These are phyloP conservation scores for Fonsecaea monophora DNA, from an alignment of 2,329 filamentous ascomycete genomes.

Conservation along the genomic window DNA sequence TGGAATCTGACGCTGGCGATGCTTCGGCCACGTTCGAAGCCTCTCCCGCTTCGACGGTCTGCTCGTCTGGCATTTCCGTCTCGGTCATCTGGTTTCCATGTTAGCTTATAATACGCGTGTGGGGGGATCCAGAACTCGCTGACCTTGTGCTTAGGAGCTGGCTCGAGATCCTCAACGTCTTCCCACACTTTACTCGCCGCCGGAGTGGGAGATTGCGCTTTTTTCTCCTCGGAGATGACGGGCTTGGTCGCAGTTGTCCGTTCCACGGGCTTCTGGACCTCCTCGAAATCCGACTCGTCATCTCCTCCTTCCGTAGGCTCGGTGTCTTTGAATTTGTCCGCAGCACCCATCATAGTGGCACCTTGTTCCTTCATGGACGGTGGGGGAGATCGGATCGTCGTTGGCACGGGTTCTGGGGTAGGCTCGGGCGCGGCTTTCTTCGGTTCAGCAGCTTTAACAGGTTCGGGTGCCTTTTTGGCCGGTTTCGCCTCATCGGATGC, in stretches of 20 bases:
- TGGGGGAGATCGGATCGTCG: slow-evolving; percentile 59
- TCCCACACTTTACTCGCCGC: slow-evolving; percentile 28
- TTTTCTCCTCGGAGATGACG: slow-evolving; percentile 23
- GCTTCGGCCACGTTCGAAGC: slow-evolving; percentile 6
- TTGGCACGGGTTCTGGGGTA: slow-evolving; percentile 45
- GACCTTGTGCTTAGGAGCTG: slow-evolving; percentile 26
- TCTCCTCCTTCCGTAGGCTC: slow-evolving; percentile 66
- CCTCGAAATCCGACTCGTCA: slow-evolving; percentile 84
- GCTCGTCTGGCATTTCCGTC: slow-evolving; percentile 19
- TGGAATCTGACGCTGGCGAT: slow-evolving; percentile 17
- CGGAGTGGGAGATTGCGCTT: slow-evolving; percentile 24
- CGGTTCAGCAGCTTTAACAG: slow-evolving; percentile 53
- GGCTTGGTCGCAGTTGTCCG: slow-evolving; percentile 35
- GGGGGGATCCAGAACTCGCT: not conserved
- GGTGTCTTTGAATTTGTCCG: slow-evolving; percentile 82
- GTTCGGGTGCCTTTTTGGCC: slow-evolving; percentile 51
- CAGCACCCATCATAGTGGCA: slow-evolving; percentile 82
- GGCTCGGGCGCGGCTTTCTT: slow-evolving; percentile 54
- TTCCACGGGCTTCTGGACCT: slow-evolving; percentile 76
- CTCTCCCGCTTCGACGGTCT: slow-evolving; percentile 18
- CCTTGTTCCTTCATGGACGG: slow-evolving; percentile 84
- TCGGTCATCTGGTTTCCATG: slow-evolving; percentile 22
- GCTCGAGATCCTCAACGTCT: slow-evolving; percentile 26
- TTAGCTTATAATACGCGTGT: slow-evolving; percentile 8
- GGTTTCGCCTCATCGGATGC: slow-evolving; percentile 63